Evolutionary conservation across 2,329 filamentous ascomycete species (phyloP), one percentile per base, ranked within the genome.

Genomic region (Paracorniculantispora psalliotae): DNA sequence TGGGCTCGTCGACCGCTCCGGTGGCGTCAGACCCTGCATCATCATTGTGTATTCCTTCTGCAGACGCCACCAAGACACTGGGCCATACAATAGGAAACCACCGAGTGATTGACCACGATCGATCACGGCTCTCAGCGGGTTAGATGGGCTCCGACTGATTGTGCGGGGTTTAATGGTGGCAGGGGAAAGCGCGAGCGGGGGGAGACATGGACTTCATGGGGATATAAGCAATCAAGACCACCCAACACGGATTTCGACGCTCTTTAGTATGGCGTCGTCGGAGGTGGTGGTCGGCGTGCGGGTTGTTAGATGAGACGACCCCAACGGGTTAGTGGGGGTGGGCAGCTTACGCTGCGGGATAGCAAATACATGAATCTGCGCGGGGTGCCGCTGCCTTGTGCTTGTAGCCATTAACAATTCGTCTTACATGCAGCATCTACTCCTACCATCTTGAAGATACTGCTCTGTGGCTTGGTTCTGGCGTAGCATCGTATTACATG

Each of bases 1-100:
- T 4, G 68, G 69, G 48, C 69, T 72, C 17, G 61, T 19, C 23
- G 61, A 52, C 28, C 59, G 54, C 5, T 54, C 55, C 4, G 59
- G 59, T 15, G 59, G 59, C 25, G 59, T 61, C 17, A 58, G 54
- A 33, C 49, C 50, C 57, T 61, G 64, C 63, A 37, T 67, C 63
- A 37, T 67, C 64, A 63, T 59, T 63, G 60, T 55, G 57, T 57
- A 44, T 57, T 52, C 10, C 17, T 41, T 39, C 33, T 28, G 37
- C 61, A 63, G 65, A 59, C 56, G 53, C 49, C 33, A 4, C 23
- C 35, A 33, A 15, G 39, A n/a, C n/a, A n/a, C n/a, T n/a, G n/a
- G n/a, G n/a, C n/a, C n/a, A n/a, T 54, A n/a, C 17, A 41, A 28
- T 44, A 28, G 25, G 25, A 44, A 54, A 26, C 12, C 28, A 25